Conservation (phyloP, 371 early-diverging fungal genomes). For the Mortierella sp. region DNA sequence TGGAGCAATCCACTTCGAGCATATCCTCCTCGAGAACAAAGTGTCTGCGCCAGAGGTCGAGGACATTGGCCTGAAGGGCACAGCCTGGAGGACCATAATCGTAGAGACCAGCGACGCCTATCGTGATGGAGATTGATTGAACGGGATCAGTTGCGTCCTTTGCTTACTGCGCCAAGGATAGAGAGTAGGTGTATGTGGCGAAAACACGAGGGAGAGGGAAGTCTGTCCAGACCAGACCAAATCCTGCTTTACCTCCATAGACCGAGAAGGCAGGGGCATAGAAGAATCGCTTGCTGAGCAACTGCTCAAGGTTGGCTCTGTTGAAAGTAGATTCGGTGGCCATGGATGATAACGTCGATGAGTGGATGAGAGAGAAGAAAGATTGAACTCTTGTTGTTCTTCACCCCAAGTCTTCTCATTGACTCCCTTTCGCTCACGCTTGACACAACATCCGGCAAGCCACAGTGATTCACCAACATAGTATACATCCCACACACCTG, state of each 20-base stretch:
- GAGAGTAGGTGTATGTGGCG: too few species aligned
- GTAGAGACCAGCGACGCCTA: slow-evolving; percentile 97
- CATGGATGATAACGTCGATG: slow-evolving; percentile 18
- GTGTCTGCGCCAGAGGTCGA: slow-evolving; percentile 93
- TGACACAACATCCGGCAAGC: too few species aligned
- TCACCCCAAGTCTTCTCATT: too few species aligned
- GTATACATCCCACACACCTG: too few species aligned
- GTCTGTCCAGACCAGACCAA: too few species aligned
- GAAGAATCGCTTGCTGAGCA: slow-evolving; percentile 94
- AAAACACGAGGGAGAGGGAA: not conserved
- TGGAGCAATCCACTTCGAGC: slow-evolving; percentile 98
- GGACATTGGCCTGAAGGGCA: slow-evolving; percentile 96
- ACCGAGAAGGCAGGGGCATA: slow-evolving; percentile 94
- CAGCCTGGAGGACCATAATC: slow-evolving; percentile 99
- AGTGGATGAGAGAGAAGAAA: not conserved
- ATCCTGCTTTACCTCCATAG: slow-evolving; percentile 83
- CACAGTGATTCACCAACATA: too few species aligned
- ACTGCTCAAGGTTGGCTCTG: slow-evolving; percentile 72
- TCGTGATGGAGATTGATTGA: not conserved
- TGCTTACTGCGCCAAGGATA: too few species aligned
- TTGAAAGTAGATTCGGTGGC: slow-evolving; percentile 57
- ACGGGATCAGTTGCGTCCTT: not conserved
- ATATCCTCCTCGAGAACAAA: slow-evolving; percentile 99
- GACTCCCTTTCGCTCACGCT: too few species aligned
- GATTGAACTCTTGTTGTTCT: too few species aligned